Evolutionary conservation across 2,329 filamentous ascomycete species (phyloP), one percentile per base, ranked within the genome.

Genomic region (Neofusicoccum kwambonambiense): DNA sequence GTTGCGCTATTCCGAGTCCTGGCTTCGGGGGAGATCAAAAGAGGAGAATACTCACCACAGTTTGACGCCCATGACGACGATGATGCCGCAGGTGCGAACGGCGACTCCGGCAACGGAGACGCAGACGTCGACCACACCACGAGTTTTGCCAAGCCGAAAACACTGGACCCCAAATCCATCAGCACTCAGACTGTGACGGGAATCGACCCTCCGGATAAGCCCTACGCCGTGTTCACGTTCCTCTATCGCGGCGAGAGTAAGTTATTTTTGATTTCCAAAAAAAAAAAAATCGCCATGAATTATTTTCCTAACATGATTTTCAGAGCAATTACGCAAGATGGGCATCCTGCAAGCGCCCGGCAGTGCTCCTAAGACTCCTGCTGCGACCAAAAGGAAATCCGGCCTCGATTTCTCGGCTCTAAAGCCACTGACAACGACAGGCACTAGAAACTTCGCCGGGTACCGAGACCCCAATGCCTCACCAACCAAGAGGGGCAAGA

Each of bases 161-260:
- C 92, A 1, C 84, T 97, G 62, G 96, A 98, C 79, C 94, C 94
- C 0, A 97, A 97, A 80, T 93, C 92, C 2, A 99, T 99, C 74
- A 98, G 93, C 74, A 99, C 95, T 2, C 95, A 99, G 79, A 99
- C 95, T 0, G 95, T 99, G n/a, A 98, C 95, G 8, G 95, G 94
- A 17, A 96, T 98, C 68, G 95, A 99, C 76, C 92, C 93, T 0
- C 93, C 93, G 19, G 94, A 98, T 68, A 95, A 94, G 78, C 95
- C 96, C 3, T 99, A 97, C 79, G 95, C 95, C 3, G 90, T 91
- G 8, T 99, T 99, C 77, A 98, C 96, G 34, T 99, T 99, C 77
- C 92, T 98, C 80, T 99, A 99, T 77, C 88, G 95, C 67, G 95
- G 95, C 76, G 91, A 97, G 76, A 90, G 94, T 96, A 83, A 83